These are phyloP conservation scores for Trichoderma sp. DNA, from an alignment of 2,329 filamentous ascomycete genomes.

Conservation along the genomic window DNA sequence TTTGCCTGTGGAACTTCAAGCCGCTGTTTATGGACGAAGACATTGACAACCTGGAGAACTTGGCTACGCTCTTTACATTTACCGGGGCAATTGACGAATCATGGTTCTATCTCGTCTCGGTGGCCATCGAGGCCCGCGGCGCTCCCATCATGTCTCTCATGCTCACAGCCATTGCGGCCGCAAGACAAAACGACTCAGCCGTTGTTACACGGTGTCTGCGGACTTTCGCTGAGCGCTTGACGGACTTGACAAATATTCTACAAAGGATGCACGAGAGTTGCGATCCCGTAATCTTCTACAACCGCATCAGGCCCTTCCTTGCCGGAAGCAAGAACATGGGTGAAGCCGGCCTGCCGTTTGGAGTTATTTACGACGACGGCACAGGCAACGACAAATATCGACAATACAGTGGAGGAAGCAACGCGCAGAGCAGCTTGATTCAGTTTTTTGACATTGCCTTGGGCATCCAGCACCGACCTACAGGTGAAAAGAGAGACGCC, in stretches of 20 bases:
- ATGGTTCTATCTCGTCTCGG: slow-evolving; percentile 96
- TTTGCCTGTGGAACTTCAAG: slow-evolving; percentile 97
- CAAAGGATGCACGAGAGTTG: slow-evolving; percentile 94
- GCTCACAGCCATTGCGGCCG: slow-evolving; percentile 81
- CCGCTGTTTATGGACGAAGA: slow-evolving; percentile 81
- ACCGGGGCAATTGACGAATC: slow-evolving; percentile 95
- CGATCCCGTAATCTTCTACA: slow-evolving; percentile 91
- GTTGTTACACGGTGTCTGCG: slow-evolving; percentile 75
- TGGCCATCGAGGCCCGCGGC: slow-evolving; percentile 90
- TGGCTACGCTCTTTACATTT: slow-evolving; percentile 84
- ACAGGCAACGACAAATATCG: slow-evolving; percentile 66
- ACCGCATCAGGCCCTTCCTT: slow-evolving; percentile 92
- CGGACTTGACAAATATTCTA: slow-evolving; percentile 76
- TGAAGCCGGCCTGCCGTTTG: slow-evolving; percentile 83
- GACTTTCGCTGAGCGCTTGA: slow-evolving; percentile 79
- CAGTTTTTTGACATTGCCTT: slow-evolving; percentile 96
- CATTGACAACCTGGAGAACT: slow-evolving; percentile 80
- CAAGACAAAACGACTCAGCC: slow-evolving; percentile 64
- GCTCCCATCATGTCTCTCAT: slow-evolving; percentile 85
- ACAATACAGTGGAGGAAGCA: slow-evolving; percentile 90
- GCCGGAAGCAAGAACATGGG: slow-evolving; percentile 98
- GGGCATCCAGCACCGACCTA: slow-evolving; percentile 85
- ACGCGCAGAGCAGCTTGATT: slow-evolving; percentile 93
- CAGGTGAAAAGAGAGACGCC: slow-evolving; percentile 63
- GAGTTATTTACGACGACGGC: slow-evolving; percentile 83